Percentiles rank a stretch among this genome's conserved stretches.
phyloP scores from a whole-genome alignment of 2,329 filamentous ascomycete genomes.

The Phyllosticta citriasiana region DNA sequence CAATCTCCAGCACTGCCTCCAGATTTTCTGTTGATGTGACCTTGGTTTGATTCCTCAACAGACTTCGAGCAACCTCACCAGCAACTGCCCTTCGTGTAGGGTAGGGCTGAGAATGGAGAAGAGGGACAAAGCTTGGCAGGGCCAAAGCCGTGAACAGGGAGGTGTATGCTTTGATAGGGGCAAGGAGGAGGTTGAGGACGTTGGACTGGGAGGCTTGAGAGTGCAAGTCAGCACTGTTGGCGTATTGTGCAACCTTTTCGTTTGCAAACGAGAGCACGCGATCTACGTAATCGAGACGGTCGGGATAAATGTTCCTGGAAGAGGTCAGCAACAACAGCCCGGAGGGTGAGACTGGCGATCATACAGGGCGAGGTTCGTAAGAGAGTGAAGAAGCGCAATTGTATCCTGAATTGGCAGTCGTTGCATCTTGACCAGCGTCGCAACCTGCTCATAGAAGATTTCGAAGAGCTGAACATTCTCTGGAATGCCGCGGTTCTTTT shows the following conservation, averaged over 20 bases:
- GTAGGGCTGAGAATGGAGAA: constrained; percentile 87
- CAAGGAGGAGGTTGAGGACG: constrained; percentile 79
- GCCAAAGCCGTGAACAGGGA: constrained; percentile 95
- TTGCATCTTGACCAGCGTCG: constrained; percentile 84
- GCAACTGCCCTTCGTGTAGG: constrained; percentile 84
- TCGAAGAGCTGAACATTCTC: constrained; percentile 85
- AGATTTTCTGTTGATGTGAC: constrained; percentile 72
- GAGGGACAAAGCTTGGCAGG: constrained; percentile 80
- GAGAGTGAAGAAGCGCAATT: constrained; percentile 84
- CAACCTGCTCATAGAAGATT: constrained; percentile 93
- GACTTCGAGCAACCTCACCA: constrained; percentile 70
- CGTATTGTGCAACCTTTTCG: constrained; percentile 75
- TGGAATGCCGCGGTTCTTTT: constrained; percentile 50
- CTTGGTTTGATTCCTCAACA: constrained; percentile 72
- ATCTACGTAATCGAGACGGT: constrained; percentile 86
- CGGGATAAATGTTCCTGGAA: constrained; percentile 74
- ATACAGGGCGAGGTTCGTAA: constrained; percentile 77
- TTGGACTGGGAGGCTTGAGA: constrained; percentile 79
- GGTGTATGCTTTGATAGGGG: constrained; percentile 78
- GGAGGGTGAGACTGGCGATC: constrained; percentile 14
- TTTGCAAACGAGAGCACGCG: constrained; percentile 85
- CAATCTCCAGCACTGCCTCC: constrained; percentile 77
- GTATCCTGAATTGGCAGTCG: constrained; percentile 89
- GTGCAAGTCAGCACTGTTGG: constrained; percentile 92
- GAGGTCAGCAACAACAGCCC: constrained; percentile 17